Evolutionary conservation across 73 alveolate species (phyloP), one percentile per base, ranked within the genome.

Genomic region (Paramecium octaurelia): DNA sequence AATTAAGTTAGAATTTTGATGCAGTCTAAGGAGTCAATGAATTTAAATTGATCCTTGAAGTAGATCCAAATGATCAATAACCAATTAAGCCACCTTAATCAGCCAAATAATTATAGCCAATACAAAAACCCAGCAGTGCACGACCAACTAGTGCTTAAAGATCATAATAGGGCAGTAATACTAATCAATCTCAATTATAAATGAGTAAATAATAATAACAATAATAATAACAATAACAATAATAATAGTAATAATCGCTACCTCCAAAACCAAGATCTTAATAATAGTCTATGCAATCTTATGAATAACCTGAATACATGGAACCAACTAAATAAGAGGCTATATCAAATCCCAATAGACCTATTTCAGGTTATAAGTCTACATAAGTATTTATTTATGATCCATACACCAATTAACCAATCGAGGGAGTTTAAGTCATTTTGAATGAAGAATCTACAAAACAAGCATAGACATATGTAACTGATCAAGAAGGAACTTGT

Each of bases 401-500:
- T 46, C 91, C 91, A 38, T 80, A 80, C 12, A 80, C 91, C 2
- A 80, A 80, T 80, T 80, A 6, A 80, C 91, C 91, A 6, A 48
- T 80, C 23, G 46, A 34, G 24, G 91, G 91, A 21, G 91, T 80
- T 8, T 31, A 59, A 80, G 57, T 80, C 0, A 42, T 24, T 20
- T 44, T 80, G 48, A 80, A 80, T 46, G 91, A 80, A 46, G 91
- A 80, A 44, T 80, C 91, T 9, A 80, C 91, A 5, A 80, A 80
- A 48, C 12, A 80, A 80, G 29, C 91, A 44, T 31, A 34, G 12
- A 42, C 76, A 4, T 80, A 80, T 35, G 57, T 64, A 23, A 80
- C 91, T 1, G 91, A 80, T 80, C n/a, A 21, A n/a, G 91, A 80
- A 80, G 91, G 91, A 44, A 44, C 91, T 43, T 80, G 91, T 12